These are phyloP conservation scores for Myxozyma melibiosi DNA, from an alignment of 805 yeast species.

Conservation along the genomic window DNA sequence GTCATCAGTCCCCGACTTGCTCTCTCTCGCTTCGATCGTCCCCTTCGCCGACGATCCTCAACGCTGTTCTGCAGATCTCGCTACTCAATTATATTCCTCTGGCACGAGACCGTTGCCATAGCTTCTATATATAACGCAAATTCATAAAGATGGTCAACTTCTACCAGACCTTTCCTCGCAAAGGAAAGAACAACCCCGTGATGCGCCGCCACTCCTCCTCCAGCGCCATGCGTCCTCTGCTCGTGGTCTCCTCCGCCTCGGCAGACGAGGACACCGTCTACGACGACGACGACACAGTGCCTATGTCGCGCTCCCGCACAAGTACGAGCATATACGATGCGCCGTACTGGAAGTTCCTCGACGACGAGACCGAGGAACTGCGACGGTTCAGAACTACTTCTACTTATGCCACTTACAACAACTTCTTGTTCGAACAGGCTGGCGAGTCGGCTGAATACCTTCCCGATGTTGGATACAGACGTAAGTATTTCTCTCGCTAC, in stretches of 20 bases:
- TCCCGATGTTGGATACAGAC: constrained; percentile 26
- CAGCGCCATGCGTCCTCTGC: constrained; percentile 13
- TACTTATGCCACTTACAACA: constrained; percentile 24
- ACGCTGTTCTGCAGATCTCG: too few species aligned
- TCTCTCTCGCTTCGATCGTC: too few species aligned
- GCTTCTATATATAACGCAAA: not conserved
- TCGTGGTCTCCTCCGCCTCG: not conserved
- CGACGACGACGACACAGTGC: constrained; percentile 10
- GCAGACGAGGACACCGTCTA: constrained; percentile 6
- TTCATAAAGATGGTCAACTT: not conserved
- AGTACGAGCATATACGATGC: constrained; percentile 13
- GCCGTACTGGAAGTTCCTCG: constrained; percentile 19
- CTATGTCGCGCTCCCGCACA: constrained; percentile 14
- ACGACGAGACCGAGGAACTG: constrained; percentile 19
- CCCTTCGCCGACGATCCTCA: too few species aligned
- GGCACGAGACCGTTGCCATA: too few species aligned
- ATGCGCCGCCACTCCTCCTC: constrained; percentile 19
- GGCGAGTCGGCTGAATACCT: constrained; percentile 17
- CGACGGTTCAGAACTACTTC: constrained; percentile 19
- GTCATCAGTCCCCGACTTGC: too few species aligned
- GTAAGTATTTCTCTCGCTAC: constrained; percentile 3
- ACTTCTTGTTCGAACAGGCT: constrained; percentile 19
- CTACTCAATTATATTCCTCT: not conserved
- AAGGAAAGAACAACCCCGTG: not conserved
- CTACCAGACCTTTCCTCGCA: constrained; percentile 20